Evolutionary conservation across 1,284 basidiomycete genomes (phyloP).

Genomic region (Tausonia pullulans): DNA sequence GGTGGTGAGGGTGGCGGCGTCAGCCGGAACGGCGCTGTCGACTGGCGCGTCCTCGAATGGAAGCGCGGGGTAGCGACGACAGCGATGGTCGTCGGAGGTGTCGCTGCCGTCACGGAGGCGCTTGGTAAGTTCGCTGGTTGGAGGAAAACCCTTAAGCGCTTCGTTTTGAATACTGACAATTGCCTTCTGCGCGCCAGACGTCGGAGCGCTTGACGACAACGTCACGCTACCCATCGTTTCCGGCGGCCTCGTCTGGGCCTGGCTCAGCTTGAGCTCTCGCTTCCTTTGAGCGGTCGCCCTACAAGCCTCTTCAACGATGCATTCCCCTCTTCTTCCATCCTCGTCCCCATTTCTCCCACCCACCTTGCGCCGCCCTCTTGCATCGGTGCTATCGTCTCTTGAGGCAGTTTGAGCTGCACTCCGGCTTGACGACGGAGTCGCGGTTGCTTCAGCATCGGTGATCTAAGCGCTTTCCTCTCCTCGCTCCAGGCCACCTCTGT

Average conservation of each 20-base stretch:
- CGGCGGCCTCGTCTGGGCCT: constrained; percentile 61
- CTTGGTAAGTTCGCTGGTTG: constrained; percentile 47
- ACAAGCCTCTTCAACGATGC: too few species aligned
- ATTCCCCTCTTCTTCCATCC: too few species aligned
- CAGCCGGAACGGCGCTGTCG: constrained; percentile 23
- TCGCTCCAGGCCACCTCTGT: too few species aligned
- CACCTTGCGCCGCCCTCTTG: too few species aligned
- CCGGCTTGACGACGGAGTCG: too few species aligned
- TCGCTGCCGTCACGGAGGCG: constrained; percentile 74
- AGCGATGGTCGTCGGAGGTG: constrained; percentile 54
- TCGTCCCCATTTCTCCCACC: too few species aligned
- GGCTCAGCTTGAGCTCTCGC: constrained; percentile 27
- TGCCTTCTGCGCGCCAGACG: constrained; percentile 43
- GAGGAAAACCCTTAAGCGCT: neutral
- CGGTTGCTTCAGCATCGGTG: too few species aligned
- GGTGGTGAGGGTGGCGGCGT: constrained; percentile 12
- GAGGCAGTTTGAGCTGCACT: too few species aligned
- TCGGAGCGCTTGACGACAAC: constrained; percentile 80
- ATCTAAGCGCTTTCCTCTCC: too few species aligned
- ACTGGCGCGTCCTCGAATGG: constrained; percentile 15
- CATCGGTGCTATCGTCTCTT: too few species aligned
- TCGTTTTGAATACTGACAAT: constrained; percentile 18
- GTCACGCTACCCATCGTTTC: constrained; percentile 83
- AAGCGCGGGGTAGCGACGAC: constrained; percentile 11
- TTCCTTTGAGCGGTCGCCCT: neutral